Conservation (phyloP, 805 yeast species). For the Yamadazyma phyllophila region DNA sequence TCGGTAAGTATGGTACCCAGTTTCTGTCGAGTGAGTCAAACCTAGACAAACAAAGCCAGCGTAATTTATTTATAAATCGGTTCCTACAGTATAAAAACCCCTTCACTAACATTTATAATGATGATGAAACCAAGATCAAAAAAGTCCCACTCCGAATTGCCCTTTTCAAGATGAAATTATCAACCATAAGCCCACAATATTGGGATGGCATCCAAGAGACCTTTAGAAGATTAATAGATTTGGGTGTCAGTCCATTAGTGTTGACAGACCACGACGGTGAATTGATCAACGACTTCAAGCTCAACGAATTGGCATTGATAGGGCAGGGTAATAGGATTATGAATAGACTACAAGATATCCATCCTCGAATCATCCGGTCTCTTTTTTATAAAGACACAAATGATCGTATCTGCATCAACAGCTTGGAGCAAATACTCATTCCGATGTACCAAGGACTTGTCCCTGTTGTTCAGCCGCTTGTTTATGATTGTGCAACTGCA, state of each 20-base stretch:
- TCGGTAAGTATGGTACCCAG: conserved; percentile 62
- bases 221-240: conserved; percentile 48
- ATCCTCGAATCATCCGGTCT: conserved; percentile 24
- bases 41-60: conserved; percentile 23
- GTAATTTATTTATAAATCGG: conserved; percentile 32
- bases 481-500: conserved; percentile 31
- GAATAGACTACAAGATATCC: conserved; percentile 23
- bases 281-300: conserved; percentile 25
- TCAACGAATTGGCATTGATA: conserved; percentile 29
- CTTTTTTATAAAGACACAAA: conserved; percentile 19
- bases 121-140: conserved; percentile 31
- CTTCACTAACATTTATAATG: conserved; percentile 30
- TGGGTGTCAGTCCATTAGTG: conserved; percentile 76
- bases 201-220: conserved; percentile 55
- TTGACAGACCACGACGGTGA: conserved; percentile 49
- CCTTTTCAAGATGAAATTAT: conserved; percentile 49
- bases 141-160: conserved; percentile 53
- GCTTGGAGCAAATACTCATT: conserved; percentile 32
- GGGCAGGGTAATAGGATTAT: conserved; percentile 31
- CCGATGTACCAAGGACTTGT: conserved; percentile 46
- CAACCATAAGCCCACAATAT: conserved; percentile 26
- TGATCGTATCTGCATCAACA: conserved; percentile 16
- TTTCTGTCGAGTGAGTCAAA: conserved; percentile 24
- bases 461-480: conserved; percentile 67
- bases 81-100: conserved; percentile 33